Conservation (phyloP, 2,329 filamentous ascomycete species). For the Bipolaris cookei region DNA sequence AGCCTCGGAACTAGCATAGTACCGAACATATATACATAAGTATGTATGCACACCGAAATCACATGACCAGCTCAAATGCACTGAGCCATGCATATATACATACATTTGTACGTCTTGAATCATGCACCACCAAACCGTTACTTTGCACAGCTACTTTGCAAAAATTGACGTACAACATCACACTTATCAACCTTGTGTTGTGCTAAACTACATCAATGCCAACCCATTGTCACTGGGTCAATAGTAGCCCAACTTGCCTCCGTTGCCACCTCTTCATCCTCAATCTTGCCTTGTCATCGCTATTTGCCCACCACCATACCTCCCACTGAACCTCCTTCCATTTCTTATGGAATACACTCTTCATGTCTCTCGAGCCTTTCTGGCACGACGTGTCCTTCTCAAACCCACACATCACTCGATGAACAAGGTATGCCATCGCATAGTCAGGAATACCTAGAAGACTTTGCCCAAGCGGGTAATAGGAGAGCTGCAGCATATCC, state of each 20-base stretch:
- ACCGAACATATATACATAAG: too few species aligned
- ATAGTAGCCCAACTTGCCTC: background rate
- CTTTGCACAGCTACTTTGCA: too few species aligned
- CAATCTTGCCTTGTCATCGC: slow-evolving; percentile 31
- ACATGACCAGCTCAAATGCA: too few species aligned
- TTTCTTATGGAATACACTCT: slow-evolving; percentile 10
- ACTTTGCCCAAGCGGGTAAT: background rate
- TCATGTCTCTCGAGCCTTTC: slow-evolving; percentile 10
- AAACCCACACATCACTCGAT: slow-evolving; percentile 17
- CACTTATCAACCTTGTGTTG: too few species aligned
- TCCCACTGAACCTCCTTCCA: slow-evolving; percentile 26
- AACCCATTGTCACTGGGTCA: background rate
- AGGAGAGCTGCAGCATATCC: background rate
- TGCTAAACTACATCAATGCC: background rate
- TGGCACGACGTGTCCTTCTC: slow-evolving; percentile 4
- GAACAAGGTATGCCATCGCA: slow-evolving; percentile 8
- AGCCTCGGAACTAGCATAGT: too few species aligned
- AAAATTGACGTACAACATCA: too few species aligned
- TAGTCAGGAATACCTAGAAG: slow-evolving; percentile 14
- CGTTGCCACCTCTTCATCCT: slow-evolving; percentile 34
- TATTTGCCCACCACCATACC: slow-evolving; percentile 38
- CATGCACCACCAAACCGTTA: too few species aligned
- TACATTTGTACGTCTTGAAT: too few species aligned
- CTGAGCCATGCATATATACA: too few species aligned
- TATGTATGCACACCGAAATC: too few species aligned